Evolutionary conservation across 768 basidiomycete genomes (phyloP).

Genomic region (Termitomyces sp.): DNA sequence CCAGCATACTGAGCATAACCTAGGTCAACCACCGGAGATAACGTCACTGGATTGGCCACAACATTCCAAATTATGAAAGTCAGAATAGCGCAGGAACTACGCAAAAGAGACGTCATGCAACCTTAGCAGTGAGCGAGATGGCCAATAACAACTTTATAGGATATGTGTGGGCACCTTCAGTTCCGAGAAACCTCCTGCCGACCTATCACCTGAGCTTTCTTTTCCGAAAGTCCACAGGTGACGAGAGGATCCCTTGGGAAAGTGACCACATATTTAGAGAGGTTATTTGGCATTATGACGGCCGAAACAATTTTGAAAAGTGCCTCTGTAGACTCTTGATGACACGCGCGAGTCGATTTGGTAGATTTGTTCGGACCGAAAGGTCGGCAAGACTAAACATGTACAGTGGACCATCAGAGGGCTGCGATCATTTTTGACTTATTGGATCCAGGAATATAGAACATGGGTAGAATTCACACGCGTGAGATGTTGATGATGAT

Average conservation of each 20-base stretch:
- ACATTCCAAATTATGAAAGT: background rate
- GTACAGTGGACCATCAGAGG: no score
- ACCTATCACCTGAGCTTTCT: background rate
- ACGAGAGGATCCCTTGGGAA: background rate
- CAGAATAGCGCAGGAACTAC: background rate
- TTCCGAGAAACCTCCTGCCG: background rate
- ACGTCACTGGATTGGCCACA: background rate
- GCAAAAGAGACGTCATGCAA: background rate
- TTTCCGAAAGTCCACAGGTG: background rate
- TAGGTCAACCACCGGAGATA: conserved; percentile 29
- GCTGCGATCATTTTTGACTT: no score
- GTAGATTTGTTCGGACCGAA: no score
- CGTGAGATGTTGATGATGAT: no score
- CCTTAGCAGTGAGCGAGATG: background rate
- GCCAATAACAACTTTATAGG: background rate
- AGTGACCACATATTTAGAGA: background rate
- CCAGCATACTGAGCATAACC: conserved; percentile 43
- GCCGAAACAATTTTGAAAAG: background rate
- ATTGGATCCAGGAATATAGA: no score
- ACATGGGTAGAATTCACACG: no score
- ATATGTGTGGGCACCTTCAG: background rate
- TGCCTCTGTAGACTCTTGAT: no score
- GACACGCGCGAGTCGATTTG: no score
- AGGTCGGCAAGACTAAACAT: no score
- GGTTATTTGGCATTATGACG: background rate